phyloP scores from a whole-genome alignment of 2,329 filamentous ascomycete species.

The Calonectria montana region DNA sequence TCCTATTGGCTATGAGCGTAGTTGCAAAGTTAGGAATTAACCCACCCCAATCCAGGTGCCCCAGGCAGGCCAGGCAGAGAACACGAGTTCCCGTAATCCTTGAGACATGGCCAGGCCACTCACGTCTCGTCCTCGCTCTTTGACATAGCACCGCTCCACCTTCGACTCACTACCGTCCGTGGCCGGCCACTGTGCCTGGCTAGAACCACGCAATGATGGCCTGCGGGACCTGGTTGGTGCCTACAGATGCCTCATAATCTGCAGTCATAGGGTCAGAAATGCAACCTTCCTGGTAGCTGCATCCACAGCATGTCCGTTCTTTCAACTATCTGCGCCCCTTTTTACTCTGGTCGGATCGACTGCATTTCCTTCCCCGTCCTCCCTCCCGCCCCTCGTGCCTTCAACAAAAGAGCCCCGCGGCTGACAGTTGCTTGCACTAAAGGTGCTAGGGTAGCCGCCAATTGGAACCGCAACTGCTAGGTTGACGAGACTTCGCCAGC shows the following conservation, averaged over 20 bases:
- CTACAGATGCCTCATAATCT: constrained; percentile 22
- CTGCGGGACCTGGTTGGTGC: constrained; percentile 20
- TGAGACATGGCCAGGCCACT: constrained; percentile 11
- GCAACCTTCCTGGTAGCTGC: constrained; percentile 14
- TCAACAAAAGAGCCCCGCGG: constrained; percentile 26
- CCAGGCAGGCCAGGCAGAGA: constrained; percentile 41
- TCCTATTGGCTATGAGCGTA: constrained; percentile 4
- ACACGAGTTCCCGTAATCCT: constrained; percentile 19
- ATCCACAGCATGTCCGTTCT: background rate
- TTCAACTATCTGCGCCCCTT: background rate
- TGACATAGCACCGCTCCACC: constrained; percentile 17
- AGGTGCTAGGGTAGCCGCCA: constrained; percentile 21
- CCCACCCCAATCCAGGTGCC: constrained; percentile 35
- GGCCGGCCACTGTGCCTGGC: constrained; percentile 16
- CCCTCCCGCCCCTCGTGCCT: constrained; percentile 1
- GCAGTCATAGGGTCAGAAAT: constrained; percentile 24
- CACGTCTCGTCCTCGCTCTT: constrained; percentile 7
- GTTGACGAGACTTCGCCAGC: constrained; percentile 25
- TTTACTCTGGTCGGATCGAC: background rate
- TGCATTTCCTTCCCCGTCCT: constrained; percentile 7
- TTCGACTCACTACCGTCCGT: constrained; percentile 11
- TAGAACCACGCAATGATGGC: constrained; percentile 13
- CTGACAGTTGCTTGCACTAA: constrained; percentile 22
- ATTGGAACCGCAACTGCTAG: constrained; percentile 17
- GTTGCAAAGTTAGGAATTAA: constrained; percentile 26